phyloP scores from a whole-genome alignment of 2,329 filamentous ascomycete genomes.

The Xylariaceae sp. region DNA sequence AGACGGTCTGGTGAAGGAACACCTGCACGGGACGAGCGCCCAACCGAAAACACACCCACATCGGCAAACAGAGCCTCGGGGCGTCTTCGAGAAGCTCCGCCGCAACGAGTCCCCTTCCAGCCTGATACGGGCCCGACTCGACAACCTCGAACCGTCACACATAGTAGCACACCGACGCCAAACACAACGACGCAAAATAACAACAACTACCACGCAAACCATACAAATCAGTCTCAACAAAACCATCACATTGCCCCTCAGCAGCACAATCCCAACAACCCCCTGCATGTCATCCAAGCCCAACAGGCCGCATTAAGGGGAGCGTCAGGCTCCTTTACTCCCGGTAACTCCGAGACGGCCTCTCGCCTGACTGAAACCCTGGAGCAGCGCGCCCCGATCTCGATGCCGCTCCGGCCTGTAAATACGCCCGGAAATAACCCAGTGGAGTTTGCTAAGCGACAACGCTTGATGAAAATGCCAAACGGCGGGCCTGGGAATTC shows the following conservation, averaged over 20 bases:
- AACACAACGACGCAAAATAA: slow-evolving; percentile 20
- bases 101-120: slow-evolving; percentile 78
- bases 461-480: slow-evolving; percentile 38
- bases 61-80: slow-evolving; percentile 55
- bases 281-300: slow-evolving; percentile 28
- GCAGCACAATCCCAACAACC: slow-evolving; percentile 27
- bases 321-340: slow-evolving; percentile 42
- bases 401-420: slow-evolving; percentile 66
- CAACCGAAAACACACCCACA: slow-evolving; percentile 43
- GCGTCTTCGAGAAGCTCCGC: slow-evolving; percentile 73
- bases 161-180: slow-evolving; percentile 32
- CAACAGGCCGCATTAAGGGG: slow-evolving; percentile 31
- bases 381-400: slow-evolving; percentile 58
- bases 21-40: slow-evolving; percentile 56
- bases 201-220: background rate
- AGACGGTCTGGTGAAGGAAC: slow-evolving; percentile 55
- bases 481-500: slow-evolving; percentile 28
- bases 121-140: slow-evolving; percentile 66
- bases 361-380: slow-evolving; percentile 62
- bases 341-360: slow-evolving; percentile 49
- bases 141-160: slow-evolving; percentile 52
- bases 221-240: slow-evolving; percentile 16
- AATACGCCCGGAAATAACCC: slow-evolving; percentile 71
- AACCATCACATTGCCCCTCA: slow-evolving; percentile 25
- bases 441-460: slow-evolving; percentile 57